A percentile compares a stretch with the other conserved stretches of the same genome.
These are phyloP conservation scores for Telfairia occidentalis DNA, from an alignment of 331 rosid genomes.

Conservation along the genomic window DNA sequence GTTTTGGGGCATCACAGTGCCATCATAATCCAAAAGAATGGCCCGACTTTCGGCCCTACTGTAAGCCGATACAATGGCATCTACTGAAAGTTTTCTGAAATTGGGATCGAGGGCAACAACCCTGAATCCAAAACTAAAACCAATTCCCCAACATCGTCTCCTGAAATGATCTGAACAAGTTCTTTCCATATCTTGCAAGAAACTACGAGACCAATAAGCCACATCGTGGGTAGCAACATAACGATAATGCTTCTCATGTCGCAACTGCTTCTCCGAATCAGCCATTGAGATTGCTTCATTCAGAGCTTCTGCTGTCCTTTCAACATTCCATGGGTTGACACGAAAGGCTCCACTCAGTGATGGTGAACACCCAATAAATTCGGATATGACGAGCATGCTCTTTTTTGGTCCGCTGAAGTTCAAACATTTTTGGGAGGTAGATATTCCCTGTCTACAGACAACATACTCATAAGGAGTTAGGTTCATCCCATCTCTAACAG, in stretches of 20 bases:
- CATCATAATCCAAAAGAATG: slow-evolving; percentile 82
- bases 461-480: slow-evolving; percentile 82
- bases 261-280: slow-evolving; percentile 52
- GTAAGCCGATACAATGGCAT: slow-evolving; percentile 56
- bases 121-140: slow-evolving; percentile 78
- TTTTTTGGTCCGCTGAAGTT: slow-evolving; percentile 43
- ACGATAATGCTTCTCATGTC: slow-evolving; percentile 78
- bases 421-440: slow-evolving; percentile 33
- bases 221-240: slow-evolving; percentile 74
- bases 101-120: slow-evolving; percentile 86
- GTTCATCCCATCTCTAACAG: slow-evolving; percentile 94
- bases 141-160: slow-evolving; percentile 80
- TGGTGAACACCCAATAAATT: slow-evolving; percentile 85
- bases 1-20: slow-evolving; percentile 80
- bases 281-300: slow-evolving; percentile 42
- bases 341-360: slow-evolving; percentile 92
- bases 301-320: slow-evolving; percentile 45
- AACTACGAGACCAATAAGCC: slow-evolving; percentile 81
- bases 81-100: slow-evolving; percentile 65
- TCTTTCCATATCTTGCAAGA: slow-evolving; percentile 87
- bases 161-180: slow-evolving; percentile 66
- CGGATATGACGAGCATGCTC: slow-evolving; percentile 83
- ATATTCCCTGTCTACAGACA: slow-evolving; percentile 62
- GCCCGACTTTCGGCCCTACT: slow-evolving; percentile 47
- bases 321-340: slow-evolving; percentile 81